A percentile compares a stretch with the other conserved stretches of the same genome.
phyloP scores from a whole-genome alignment of 192 early-diverging fungal genomes.

The Backusella westeae region DNA sequence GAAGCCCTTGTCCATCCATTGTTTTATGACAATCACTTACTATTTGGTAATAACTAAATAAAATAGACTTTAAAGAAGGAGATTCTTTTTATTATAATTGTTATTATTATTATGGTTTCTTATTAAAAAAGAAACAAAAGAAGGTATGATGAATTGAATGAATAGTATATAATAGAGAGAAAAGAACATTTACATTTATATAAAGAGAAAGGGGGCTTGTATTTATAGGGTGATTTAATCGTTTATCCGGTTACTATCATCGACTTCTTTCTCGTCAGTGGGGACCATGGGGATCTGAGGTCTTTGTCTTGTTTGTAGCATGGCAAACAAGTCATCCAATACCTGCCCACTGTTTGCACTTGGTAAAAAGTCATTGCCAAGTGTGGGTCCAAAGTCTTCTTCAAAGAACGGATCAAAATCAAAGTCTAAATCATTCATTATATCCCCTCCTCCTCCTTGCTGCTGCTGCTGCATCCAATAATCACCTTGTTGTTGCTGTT shows the following conservation, averaged over 20 bases:
- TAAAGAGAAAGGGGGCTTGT: neutral
- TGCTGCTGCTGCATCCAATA: neutral
- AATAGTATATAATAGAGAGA: neutral
- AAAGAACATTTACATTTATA: neutral
- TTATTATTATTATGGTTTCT: neutral
- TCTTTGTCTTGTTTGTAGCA: slow-evolving; percentile 33
- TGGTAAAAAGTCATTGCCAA: slow-evolving; percentile 23
- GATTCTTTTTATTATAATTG: neutral
- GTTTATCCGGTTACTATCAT: neutral
- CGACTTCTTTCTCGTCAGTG: neutral
- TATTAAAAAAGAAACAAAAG: neutral
- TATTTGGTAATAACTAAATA: too few species aligned
- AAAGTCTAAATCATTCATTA: slow-evolving; percentile 1
- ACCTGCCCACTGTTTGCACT: slow-evolving; percentile 27
- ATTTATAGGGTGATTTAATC: neutral
- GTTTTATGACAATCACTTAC: too few species aligned
- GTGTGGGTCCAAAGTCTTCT: slow-evolving; percentile 21
- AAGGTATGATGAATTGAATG: neutral
- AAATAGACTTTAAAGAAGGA: too few species aligned
- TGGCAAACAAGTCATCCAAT: slow-evolving; percentile 34
- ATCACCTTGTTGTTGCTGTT: neutral
- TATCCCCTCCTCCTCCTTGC: neutral
- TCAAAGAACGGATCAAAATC: slow-evolving; percentile 37
- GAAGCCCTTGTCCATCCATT: neutral
- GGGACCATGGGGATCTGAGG: slow-evolving; percentile 30